phyloP scores from a whole-genome alignment of 768 basidiomycete species.

The Solioccasus polychromus region DNA sequence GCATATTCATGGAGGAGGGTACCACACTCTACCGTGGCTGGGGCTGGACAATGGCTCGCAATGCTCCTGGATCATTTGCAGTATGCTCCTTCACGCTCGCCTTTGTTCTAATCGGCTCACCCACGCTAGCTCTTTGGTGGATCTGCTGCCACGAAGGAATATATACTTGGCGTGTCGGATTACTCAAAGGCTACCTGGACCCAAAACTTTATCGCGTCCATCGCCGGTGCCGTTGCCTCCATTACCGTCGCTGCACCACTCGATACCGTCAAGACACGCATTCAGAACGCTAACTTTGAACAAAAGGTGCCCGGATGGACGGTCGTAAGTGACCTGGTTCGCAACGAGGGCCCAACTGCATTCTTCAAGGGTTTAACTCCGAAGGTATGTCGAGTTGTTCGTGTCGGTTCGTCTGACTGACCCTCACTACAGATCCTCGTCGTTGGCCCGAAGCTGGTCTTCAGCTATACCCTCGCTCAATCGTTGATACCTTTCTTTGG shows the following conservation, averaged over 20 bases:
- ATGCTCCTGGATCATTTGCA: slow-evolving; percentile 94
- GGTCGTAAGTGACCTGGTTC: slow-evolving; percentile 81
- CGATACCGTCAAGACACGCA: slow-evolving; percentile 94
- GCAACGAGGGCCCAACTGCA: slow-evolving; percentile 77
- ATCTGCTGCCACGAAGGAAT: slow-evolving; percentile 92
- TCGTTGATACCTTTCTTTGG: slow-evolving; percentile 91
- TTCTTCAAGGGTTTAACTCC: slow-evolving; percentile 98
- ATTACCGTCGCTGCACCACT: slow-evolving; percentile 96
- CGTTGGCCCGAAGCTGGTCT: slow-evolving; percentile 96
- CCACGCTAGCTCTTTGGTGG: slow-evolving; percentile 87
- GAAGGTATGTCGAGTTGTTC: slow-evolving; percentile 58
- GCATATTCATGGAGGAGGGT: slow-evolving; percentile 91
- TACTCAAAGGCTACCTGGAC: slow-evolving; percentile 95
- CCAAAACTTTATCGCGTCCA: slow-evolving; percentile 95
- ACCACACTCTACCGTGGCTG: slow-evolving; percentile 92
- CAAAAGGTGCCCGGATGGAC: slow-evolving; percentile 74
- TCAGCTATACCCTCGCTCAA: slow-evolving; percentile 97
- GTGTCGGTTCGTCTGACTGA: background rate
- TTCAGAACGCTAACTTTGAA: slow-evolving; percentile 98
- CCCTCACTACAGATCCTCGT: slow-evolving; percentile 70
- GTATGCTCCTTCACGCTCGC: slow-evolving; percentile 44
- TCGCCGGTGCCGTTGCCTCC: slow-evolving; percentile 91
- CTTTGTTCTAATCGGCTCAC: background rate
- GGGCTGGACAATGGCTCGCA: slow-evolving; percentile 99
- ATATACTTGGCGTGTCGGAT: slow-evolving; percentile 82